Percentiles rank a stretch among this genome's conserved stretches.
Conservation (phyloP, 2,329 filamentous ascomycete species). For the Calycina marina region DNA sequence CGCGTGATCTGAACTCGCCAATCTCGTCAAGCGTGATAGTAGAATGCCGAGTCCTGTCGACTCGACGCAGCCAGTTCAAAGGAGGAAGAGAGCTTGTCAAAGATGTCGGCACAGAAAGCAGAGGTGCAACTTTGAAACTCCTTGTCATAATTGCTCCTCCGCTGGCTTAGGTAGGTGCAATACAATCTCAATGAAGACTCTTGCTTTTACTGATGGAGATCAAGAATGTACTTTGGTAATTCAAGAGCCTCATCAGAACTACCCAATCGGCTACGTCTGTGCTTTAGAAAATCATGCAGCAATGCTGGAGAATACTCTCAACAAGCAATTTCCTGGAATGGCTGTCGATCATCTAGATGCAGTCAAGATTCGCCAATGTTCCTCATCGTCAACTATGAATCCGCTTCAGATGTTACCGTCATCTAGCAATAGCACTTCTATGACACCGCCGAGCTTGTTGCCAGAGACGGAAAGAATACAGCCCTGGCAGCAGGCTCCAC, state of each 20-base stretch:
- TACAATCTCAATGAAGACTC: not conserved
- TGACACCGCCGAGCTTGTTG: not conserved
- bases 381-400: not conserved
- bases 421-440: not conserved
- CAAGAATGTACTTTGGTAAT: constrained; percentile 4
- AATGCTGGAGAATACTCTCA: constrained; percentile 5
- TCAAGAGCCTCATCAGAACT: constrained; percentile 3
- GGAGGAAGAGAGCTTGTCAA: constrained; percentile 5
- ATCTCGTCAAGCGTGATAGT: not conserved
- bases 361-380: not conserved
- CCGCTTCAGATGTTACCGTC: not conserved
- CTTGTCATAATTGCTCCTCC: constrained; percentile 6
- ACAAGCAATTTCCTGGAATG: constrained; percentile 3
- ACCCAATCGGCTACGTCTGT: constrained; percentile 5
- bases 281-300: constrained; percentile 6
- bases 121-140: constrained; percentile 7
- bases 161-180: not conserved
- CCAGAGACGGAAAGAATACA: not conserved
- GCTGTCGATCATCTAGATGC: constrained; percentile 4
- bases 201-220: not conserved
- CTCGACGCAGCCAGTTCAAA: not conserved
- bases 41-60: not conserved
- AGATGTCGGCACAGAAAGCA: constrained; percentile 8
- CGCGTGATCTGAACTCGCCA: not conserved
- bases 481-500: not conserved